Percentiles rank a stretch among this genome's conserved stretches.
These are phyloP conservation scores for Magnusiomyces fungicola DNA, from an alignment of 1,139 yeast species.

Conservation along the genomic window DNA sequence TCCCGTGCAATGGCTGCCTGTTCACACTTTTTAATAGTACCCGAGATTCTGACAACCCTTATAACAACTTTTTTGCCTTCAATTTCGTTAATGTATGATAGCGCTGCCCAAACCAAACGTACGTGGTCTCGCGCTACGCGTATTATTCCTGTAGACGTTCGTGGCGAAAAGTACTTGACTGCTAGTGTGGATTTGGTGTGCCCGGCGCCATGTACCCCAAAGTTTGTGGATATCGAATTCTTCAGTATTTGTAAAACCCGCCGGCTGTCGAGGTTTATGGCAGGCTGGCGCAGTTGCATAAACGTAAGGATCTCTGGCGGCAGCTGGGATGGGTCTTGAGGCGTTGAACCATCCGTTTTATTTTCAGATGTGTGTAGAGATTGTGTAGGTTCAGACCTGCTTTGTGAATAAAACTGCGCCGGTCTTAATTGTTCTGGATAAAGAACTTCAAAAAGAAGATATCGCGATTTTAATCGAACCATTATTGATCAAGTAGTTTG, in stretches of 20 bases:
- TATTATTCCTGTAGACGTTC: conserved; percentile 78
- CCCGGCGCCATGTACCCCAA: conserved; percentile 79
- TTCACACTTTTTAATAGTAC: conserved; percentile 84
- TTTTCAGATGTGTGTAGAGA: no score
- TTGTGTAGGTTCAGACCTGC: no score
- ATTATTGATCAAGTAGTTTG: no score
- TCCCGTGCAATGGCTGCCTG: conserved; percentile 41
- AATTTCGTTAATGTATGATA: conserved; percentile 53
- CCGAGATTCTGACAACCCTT: conserved; percentile 66
- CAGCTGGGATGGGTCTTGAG: conserved; percentile 2
- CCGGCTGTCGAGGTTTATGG: conserved; percentile 20
- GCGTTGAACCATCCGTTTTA: no score
- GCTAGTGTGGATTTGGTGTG: conserved; percentile 48
- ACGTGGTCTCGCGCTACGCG: conserved; percentile 65
- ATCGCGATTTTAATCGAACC: conserved; percentile 86
- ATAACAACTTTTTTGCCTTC: conserved; percentile 50
- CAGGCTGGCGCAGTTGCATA: conserved; percentile 20
- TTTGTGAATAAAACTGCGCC: no score
- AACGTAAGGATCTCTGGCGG: conserved; percentile 8
- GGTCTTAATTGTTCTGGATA: conserved; percentile 44
- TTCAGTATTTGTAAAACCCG: conserved; percentile 39
- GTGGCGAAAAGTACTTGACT: conserved; percentile 71
- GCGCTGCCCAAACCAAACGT: conserved; percentile 59
- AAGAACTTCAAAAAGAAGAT: conserved; percentile 69
- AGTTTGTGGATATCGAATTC: conserved; percentile 48